These are phyloP conservation scores for Calophaca sinica DNA, from an alignment of 306 rosid species.

Conservation along the genomic window DNA sequence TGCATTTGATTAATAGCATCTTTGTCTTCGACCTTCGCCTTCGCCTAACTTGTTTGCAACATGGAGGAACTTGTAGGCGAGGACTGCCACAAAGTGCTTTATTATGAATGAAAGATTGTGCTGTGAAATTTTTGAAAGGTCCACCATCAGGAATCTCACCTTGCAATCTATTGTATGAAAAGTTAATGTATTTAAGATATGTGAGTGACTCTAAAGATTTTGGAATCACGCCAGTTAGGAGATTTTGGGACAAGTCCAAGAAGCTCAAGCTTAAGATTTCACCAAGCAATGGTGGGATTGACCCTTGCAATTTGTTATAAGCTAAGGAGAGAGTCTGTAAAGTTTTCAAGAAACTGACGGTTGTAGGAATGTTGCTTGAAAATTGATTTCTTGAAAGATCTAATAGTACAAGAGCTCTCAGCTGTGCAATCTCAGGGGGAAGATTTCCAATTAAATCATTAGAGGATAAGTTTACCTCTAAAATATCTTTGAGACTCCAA, in stretches of 20 bases:
- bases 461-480: constrained; percentile 18
- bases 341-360: constrained; percentile 25
- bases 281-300: constrained; percentile 45
- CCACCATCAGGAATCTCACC: constrained; percentile 55
- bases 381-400: constrained; percentile 45
- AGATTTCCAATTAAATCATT: constrained; percentile 43
- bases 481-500: constrained; percentile 45
- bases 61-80: constrained; percentile 26
- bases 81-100: constrained; percentile 48
- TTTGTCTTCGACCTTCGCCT: neutral
- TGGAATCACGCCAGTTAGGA: constrained; percentile 46
- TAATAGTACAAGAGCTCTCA: constrained; percentile 6
- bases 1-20: constrained; percentile 1
- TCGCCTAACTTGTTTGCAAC: neutral
- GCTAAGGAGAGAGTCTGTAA: constrained; percentile 44
- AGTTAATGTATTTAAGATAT: constrained; percentile 24
- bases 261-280: constrained; percentile 34
- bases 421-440: constrained; percentile 18
- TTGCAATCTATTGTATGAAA: constrained; percentile 44
- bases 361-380: constrained; percentile 44
- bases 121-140: constrained; percentile 38
- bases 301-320: constrained; percentile 45
- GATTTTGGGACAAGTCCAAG: constrained; percentile 46
- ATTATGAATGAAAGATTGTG: constrained; percentile 46
- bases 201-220: constrained; percentile 28